Percentiles rank a stretch among this genome's conserved stretches.
Evolutionary conservation across 2,329 filamentous ascomycete genomes (phyloP).

Genomic region (Neospermospora avenae): DNA sequence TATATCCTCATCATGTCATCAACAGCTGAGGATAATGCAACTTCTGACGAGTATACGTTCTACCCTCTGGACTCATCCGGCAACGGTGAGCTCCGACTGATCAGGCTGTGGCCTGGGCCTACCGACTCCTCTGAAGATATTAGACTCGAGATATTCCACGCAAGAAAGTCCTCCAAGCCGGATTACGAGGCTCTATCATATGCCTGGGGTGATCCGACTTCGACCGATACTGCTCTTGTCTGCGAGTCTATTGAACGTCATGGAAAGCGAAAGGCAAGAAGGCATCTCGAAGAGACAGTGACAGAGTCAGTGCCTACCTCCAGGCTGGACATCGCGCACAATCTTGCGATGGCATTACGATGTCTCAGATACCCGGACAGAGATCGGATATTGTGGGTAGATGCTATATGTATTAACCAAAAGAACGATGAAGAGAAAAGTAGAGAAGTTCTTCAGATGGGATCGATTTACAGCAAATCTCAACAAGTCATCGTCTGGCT

Average conservation of each 20-base stretch:
- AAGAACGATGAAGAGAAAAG: constrained; percentile 19
- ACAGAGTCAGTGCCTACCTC: not conserved
- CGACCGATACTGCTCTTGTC: not conserved
- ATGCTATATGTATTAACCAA: constrained; percentile 31
- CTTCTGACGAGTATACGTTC: not conserved
- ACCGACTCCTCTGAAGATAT: constrained; percentile 1
- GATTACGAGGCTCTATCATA: constrained; percentile 19
- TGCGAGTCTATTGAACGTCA: not conserved
- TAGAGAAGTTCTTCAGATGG: constrained; percentile 27
- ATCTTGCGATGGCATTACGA: constrained; percentile 13
- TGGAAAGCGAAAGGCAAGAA: not conserved
- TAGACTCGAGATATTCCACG: constrained; percentile 8
- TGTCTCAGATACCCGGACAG: constrained; percentile 40
- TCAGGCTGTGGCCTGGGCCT: constrained; percentile 12
- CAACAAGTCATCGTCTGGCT: constrained; percentile 26
- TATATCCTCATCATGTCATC: not conserved
- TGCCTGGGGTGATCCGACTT: constrained; percentile 7
- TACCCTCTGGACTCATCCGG: not conserved
- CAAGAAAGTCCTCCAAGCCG: not conserved
- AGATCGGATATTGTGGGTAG: constrained; percentile 33
- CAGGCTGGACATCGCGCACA: constrained; percentile 6
- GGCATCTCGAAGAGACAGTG: not conserved
- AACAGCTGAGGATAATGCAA: not conserved
- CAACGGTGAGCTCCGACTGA: constrained; percentile 6
- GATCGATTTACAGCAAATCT: constrained; percentile 24